phyloP scores from a whole-genome alignment of 352 stramenopile species.

The Phytopythium aichiense region DNA sequence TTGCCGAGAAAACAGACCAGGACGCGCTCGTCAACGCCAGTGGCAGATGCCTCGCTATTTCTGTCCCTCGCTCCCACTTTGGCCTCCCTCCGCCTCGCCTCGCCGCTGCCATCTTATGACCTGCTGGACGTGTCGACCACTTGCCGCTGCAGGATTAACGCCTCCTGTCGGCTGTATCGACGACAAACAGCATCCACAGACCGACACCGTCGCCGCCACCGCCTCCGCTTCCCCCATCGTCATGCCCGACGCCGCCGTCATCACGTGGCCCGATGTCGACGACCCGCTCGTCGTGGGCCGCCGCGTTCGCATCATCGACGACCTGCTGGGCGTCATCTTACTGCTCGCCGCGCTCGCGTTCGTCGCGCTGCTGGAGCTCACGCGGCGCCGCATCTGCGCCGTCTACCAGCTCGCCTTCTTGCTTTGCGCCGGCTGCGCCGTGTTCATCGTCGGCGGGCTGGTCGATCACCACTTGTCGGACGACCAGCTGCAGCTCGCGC shows the following conservation, averaged over 20 bases:
- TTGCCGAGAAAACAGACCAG: background rate
- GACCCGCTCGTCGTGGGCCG: constrained; percentile 21
- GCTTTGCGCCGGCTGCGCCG: constrained; percentile 36
- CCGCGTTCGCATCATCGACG: constrained; percentile 69
- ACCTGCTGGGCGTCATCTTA: constrained; percentile 62
- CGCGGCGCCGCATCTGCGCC: constrained; percentile 54
- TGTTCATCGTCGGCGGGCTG: constrained; percentile 68
- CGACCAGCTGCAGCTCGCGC: constrained; percentile 63
- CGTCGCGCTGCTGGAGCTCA: constrained; percentile 59
- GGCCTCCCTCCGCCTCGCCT: background rate
- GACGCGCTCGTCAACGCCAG: background rate
- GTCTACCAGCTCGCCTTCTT: constrained; percentile 72
- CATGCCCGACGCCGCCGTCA: background rate
- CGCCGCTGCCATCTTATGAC: background rate
- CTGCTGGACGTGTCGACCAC: background rate
- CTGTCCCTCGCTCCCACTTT: background rate
- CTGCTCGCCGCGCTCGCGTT: constrained; percentile 49
- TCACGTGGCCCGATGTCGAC: constrained; percentile 6
- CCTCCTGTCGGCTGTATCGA: background rate
- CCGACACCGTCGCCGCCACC: background rate
- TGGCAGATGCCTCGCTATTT: background rate
- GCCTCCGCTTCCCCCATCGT: background rate
- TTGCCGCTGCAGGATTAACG: background rate
- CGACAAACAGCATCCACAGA: background rate
- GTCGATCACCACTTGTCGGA: constrained; percentile 70